phyloP scores from a whole-genome alignment of 1,284 basidiomycete species.

The Melampsora allii-populina region DNA sequence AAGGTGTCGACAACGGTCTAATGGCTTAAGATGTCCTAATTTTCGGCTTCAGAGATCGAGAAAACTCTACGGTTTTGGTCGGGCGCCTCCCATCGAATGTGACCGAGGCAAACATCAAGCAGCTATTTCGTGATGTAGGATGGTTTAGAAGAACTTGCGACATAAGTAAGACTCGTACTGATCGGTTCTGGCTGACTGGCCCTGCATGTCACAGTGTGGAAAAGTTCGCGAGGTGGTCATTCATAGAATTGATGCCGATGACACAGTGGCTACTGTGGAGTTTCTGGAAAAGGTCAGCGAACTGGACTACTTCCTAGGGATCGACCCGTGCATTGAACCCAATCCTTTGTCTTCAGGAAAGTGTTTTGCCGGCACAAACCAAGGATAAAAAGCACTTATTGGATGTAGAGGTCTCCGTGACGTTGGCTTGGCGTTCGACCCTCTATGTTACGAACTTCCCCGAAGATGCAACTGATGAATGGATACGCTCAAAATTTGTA shows the following conservation, averaged over 20 bases:
- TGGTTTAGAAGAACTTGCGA: constrained; percentile 10
- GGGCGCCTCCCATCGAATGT: constrained; percentile 64
- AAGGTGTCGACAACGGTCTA: neutral
- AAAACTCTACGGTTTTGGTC: constrained; percentile 88
- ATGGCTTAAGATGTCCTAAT: neutral
- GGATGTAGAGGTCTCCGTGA: constrained; percentile 70
- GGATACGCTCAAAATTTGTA: constrained; percentile 71
- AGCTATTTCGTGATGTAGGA: constrained; percentile 80
- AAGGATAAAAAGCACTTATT: constrained; percentile 85
- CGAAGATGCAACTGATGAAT: constrained; percentile 73
- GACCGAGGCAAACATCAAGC: constrained; percentile 64
- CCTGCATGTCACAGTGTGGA: constrained; percentile 66
- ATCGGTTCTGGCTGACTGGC: neutral
- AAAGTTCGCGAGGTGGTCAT: constrained; percentile 73
- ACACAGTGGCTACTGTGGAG: constrained; percentile 72
- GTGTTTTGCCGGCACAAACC: constrained; percentile 76
- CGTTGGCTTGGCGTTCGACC: constrained; percentile 89
- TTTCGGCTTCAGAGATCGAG: constrained; percentile 69
- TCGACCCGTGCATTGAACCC: neutral
- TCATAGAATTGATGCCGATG: constrained; percentile 57
- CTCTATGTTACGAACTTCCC: constrained; percentile 97
- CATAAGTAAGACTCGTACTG: neutral
- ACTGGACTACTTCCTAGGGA: neutral
- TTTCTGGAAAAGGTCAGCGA: constrained; percentile 65
- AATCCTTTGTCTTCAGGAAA: constrained; percentile 59